phyloP scores from a whole-genome alignment of 371 early-diverging fungal genomes.

The Basidiobolus meristosporus region DNA sequence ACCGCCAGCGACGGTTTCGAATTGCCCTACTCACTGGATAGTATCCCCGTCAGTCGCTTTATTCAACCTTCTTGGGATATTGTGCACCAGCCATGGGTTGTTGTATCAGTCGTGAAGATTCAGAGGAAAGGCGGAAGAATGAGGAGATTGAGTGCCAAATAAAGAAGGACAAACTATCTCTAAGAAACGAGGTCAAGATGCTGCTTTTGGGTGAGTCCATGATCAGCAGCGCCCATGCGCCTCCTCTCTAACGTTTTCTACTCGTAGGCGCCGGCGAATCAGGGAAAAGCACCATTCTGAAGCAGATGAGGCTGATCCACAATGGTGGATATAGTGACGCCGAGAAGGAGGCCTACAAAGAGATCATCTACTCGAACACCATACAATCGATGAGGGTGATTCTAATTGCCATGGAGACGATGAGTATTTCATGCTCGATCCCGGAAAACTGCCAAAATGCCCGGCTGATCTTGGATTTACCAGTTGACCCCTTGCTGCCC shows the following conservation, averaged over 20 bases:
- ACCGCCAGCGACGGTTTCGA: too few species aligned
- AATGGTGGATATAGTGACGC: slow-evolving; percentile 71
- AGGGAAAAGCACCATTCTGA: slow-evolving; percentile 89
- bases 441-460: slow-evolving; percentile 37
- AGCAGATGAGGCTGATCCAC: slow-evolving; percentile 94
- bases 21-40: too few species aligned
- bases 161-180: slow-evolving; percentile 47
- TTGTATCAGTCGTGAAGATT: too few species aligned
- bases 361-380: slow-evolving; percentile 84
- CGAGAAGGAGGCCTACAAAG: slow-evolving; percentile 75
- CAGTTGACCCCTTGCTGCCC: slow-evolving; percentile 67
- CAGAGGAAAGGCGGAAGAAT: slow-evolving; percentile 15
- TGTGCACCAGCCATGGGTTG: too few species aligned
- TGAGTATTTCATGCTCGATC: slow-evolving; percentile 43
- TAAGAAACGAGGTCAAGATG: slow-evolving; percentile 87
- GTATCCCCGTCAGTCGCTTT: too few species aligned
- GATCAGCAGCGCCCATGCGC: not conserved
- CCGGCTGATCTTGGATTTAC: slow-evolving; percentile 50
- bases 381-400: slow-evolving; percentile 87
- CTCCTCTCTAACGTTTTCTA: too few species aligned
- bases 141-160: slow-evolving; percentile 81
- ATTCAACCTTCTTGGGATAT: too few species aligned
- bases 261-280: slow-evolving; percentile 86
- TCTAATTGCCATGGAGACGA: slow-evolving; percentile 73
- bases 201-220: slow-evolving; percentile 73